Conservation (phyloP, 768 basidiomycete genomes). For the Clavaria fumosa region DNA sequence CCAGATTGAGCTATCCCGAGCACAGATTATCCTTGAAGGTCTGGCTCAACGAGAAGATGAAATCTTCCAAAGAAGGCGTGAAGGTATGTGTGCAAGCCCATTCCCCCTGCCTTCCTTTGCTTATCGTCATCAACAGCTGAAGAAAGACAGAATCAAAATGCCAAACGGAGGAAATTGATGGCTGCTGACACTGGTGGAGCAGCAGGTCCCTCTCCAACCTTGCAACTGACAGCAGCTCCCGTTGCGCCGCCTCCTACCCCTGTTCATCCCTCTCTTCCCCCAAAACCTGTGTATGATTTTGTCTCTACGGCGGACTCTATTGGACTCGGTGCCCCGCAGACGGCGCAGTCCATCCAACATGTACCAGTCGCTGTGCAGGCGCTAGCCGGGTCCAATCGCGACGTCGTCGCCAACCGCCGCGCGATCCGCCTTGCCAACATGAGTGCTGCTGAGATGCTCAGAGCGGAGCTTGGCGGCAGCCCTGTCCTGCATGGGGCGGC, state of each 20-base stretch:
- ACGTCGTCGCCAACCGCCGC: slow-evolving; percentile 78
- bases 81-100: slow-evolving; percentile 45
- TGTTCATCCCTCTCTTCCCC: slow-evolving; percentile 46
- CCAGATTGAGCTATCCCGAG: slow-evolving; percentile 66
- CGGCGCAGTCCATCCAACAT: slow-evolving; percentile 40
- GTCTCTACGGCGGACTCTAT: slow-evolving; percentile 66
- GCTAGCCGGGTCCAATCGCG: slow-evolving; percentile 73
- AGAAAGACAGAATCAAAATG: slow-evolving; percentile 83
- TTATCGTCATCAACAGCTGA: slow-evolving; percentile 44
- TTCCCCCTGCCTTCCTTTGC: slow-evolving; percentile 14
- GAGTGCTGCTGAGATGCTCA: slow-evolving; percentile 88
- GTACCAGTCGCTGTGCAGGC: slow-evolving; percentile 51
- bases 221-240: slow-evolving; percentile 32
- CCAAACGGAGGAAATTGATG: not conserved
- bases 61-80: slow-evolving; percentile 82
- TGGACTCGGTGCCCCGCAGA: slow-evolving; percentile 51
- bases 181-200: slow-evolving; percentile 16
- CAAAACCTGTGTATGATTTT: slow-evolving; percentile 51
- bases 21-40: slow-evolving; percentile 90
- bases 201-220: slow-evolving; percentile 32
- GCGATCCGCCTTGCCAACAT: slow-evolving; percentile 93
- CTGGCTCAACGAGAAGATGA: slow-evolving; percentile 91
- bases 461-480: slow-evolving; percentile 49
- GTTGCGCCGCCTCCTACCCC: slow-evolving; percentile 23
- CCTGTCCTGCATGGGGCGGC: slow-evolving; percentile 36